phyloP scores from a whole-genome alignment of 1,139 yeast genomes.

The Suhomyces bokatorum region DNA sequence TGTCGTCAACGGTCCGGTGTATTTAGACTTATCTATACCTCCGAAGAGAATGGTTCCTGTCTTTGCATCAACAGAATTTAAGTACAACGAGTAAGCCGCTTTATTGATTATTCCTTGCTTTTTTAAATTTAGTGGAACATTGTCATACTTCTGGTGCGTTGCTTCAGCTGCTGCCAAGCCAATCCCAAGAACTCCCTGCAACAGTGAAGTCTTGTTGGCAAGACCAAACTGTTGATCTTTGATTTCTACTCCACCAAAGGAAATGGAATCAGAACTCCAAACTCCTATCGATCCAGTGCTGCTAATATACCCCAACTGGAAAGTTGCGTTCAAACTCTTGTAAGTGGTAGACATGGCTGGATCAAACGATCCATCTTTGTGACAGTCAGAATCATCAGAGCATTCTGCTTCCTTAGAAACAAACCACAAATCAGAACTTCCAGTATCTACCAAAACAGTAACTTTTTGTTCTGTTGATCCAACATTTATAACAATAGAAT shows the following conservation, averaged over 20 bases:
- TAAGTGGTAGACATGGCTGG: conserved; percentile 10
- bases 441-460: conserved; percentile 21
- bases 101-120: conserved; percentile 22
- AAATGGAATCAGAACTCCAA: conserved; percentile 20
- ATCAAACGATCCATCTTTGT: conserved; percentile 12
- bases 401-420: conserved; percentile 26
- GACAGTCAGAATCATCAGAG: conserved; percentile 14
- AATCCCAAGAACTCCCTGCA: conserved; percentile 32
- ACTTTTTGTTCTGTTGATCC: conserved; percentile 15
- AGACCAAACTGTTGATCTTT: conserved; percentile 21
- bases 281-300: conserved; percentile 16
- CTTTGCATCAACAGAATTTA: conserved; percentile 14
- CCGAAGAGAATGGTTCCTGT: conserved; percentile 23
- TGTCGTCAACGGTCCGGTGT: conserved; percentile 18
- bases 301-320: conserved; percentile 19
- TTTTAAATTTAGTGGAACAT: conserved; percentile 24
- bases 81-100: conserved; percentile 25
- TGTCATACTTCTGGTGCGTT: conserved; percentile 14
- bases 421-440: conserved; percentile 26
- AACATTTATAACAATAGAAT: background rate
- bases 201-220: conserved; percentile 16
- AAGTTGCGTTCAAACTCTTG: conserved; percentile 7
- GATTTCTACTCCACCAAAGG: conserved; percentile 14
- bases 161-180: conserved; percentile 29
- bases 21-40: conserved; percentile 22